phyloP scores from a whole-genome alignment of 2,329 filamentous ascomycete species.

The Fusarium sp. region DNA sequence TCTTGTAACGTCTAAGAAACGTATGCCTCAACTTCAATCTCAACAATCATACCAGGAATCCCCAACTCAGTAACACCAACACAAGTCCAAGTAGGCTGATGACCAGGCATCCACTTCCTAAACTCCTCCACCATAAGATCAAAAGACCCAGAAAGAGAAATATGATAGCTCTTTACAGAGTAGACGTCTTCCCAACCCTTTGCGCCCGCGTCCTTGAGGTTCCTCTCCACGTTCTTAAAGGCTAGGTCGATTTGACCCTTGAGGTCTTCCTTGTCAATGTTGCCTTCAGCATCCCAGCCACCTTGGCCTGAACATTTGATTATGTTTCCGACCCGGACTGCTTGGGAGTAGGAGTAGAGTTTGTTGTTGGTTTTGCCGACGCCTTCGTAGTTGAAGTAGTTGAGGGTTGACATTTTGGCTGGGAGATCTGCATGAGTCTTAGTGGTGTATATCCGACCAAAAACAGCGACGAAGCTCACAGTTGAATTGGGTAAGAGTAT shows the following conservation, averaged over 20 bases:
- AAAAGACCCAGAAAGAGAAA: slow-evolving; percentile 55
- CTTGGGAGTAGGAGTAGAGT: slow-evolving; percentile 42
- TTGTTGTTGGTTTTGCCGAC: slow-evolving; percentile 44
- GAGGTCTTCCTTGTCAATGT: slow-evolving; percentile 50
- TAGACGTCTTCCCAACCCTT: slow-evolving; percentile 69
- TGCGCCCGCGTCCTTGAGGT: slow-evolving; percentile 64
- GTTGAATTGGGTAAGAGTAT: neutral
- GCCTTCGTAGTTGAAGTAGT: slow-evolving; percentile 51
- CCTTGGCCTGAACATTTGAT: slow-evolving; percentile 42
- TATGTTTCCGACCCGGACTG: slow-evolving; percentile 36
- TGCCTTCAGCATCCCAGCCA: slow-evolving; percentile 38
- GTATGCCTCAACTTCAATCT: slow-evolving; percentile 68
- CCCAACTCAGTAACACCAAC: slow-evolving; percentile 63
- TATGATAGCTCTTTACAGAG: slow-evolving; percentile 60
- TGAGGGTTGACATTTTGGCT: slow-evolving; percentile 46
- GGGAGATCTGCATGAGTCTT: neutral
- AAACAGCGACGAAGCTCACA: neutral
- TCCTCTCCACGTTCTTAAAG: slow-evolving; percentile 68
- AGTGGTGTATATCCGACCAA: neutral
- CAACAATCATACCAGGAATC: slow-evolving; percentile 65
- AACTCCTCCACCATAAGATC: slow-evolving; percentile 60
- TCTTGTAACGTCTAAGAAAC: slow-evolving; percentile 1
- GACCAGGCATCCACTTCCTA: slow-evolving; percentile 63
- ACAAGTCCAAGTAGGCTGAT: slow-evolving; percentile 66
- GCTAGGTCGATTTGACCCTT: slow-evolving; percentile 63